Base-by-base conservation (phyloP, 1,139 yeast genomes). In the Spathaspora sp. region DNA sequence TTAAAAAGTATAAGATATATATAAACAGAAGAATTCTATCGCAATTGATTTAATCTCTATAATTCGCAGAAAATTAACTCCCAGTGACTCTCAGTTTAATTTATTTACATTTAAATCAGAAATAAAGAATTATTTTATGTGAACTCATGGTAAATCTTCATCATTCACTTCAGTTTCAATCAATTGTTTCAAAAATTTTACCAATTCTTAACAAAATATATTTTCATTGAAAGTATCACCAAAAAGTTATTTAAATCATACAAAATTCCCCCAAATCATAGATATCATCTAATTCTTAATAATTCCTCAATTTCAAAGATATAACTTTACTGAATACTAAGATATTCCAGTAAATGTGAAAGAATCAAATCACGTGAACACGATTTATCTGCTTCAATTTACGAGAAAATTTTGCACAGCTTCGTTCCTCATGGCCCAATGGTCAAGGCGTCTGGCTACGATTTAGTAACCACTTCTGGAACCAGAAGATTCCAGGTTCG, bases 401-500 rank as follows among this genome's bases (percentile, higher is more conserved):
- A 2, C 6, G 31, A 26, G 18, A 26, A 26, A 26, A 4, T 25
- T 25, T 15, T 11, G 6, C 8, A 25, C 55, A 65, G 74, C 76
- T 71, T 71, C 75, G 79, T 81, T 81, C 89, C 87, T 82, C 87
- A 84, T 84, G 87, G 89, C 89, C 89, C 87, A 84, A 84, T 84
- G 89, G 89, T 84, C 85, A 84, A 84, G 89, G 89, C 89, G 88
- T 83, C 87, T 82, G 89, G 87, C 89, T 84, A 84, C 89, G 89
- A 80, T 72, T 67, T 60, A 62, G 72, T 67, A 66, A 63, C 71
- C 77, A 75, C 80, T 75, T 75, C 61, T 44, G 83, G 75, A 81
- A 84, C 89, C 89, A 84, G 89, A 82, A 84, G 90, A 84, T 83
- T 84, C 89, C 89, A 84, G 91, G 90, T 85, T 85, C 90, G 89